Evolutionary conservation across 306 rosid species (phyloP).

Genomic region (Styphnolobium japonicum): DNA sequence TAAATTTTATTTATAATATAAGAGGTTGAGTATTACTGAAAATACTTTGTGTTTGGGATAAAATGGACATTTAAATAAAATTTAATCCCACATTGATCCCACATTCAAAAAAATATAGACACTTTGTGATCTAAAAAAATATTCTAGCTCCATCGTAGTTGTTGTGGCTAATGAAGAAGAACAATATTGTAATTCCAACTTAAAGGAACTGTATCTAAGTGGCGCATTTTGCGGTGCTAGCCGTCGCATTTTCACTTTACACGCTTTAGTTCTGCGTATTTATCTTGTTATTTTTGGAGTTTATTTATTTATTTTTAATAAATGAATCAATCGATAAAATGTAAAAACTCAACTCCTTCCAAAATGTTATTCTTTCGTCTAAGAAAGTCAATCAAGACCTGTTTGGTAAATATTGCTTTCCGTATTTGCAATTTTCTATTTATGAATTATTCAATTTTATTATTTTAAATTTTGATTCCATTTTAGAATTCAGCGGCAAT

Average conservation of each 20-base stretch:
- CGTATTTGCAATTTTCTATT: background rate
- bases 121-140: too few relatives aligned
- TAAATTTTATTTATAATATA: too few relatives aligned
- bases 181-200: background rate
- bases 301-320: background rate
- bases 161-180: background rate
- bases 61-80: too few relatives aligned
- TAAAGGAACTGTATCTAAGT: background rate
- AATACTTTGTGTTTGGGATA: too few relatives aligned
- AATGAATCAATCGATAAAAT: background rate
- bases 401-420: too few relatives aligned
- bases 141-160: background rate
- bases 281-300: background rate
- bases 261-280: background rate
- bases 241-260: background rate
- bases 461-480: background rate
- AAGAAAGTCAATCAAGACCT: too few relatives aligned
- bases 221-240: constrained; percentile 20
- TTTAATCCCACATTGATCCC: too few relatives aligned
- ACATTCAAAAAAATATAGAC: too few relatives aligned
- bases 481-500: background rate
- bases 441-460: background rate
- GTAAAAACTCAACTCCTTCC: background rate
- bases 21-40: too few relatives aligned
- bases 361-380: too few relatives aligned